phyloP scores from a whole-genome alignment of 1,284 basidiomycete species.

The Rhodotorula glutinis region DNA sequence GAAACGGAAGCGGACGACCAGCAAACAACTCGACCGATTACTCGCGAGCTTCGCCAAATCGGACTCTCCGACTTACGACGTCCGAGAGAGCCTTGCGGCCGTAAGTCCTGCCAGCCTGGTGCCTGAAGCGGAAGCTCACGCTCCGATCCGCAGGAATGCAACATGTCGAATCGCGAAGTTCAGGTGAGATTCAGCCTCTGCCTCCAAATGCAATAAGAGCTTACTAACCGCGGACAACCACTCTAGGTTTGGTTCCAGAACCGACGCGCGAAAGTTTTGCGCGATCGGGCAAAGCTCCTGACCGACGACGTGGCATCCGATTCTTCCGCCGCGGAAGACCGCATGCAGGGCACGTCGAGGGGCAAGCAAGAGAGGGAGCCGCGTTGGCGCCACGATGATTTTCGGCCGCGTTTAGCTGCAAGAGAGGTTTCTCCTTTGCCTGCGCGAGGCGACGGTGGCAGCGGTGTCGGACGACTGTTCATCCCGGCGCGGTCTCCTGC shows the following conservation, averaged over 20 bases:
- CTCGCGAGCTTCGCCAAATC: slow-evolving; percentile 39
- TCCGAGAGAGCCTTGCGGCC: slow-evolving; percentile 37
- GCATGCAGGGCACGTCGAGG: too few species aligned
- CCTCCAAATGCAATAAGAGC: too few species aligned
- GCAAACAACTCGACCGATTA: slow-evolving; percentile 39
- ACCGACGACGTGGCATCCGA: background rate
- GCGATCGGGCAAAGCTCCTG: slow-evolving; percentile 12
- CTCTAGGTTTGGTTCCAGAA: slow-evolving; percentile 46
- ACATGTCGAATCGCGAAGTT: slow-evolving; percentile 45
- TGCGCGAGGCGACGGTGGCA: too few species aligned
- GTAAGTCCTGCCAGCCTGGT: background rate
- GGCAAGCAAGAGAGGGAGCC: too few species aligned
- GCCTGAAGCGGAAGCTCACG: fast-evolving
- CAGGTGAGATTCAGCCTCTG: slow-evolving; percentile 14
- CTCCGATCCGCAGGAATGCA: slow-evolving; percentile 7
- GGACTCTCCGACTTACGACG: slow-evolving; percentile 42
- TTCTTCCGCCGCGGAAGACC: too few species aligned
- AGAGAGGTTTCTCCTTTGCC: too few species aligned
- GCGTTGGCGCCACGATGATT: too few species aligned
- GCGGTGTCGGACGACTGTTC: too few species aligned
- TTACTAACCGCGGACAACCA: background rate
- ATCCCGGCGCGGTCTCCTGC: too few species aligned
- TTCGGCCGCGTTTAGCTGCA: too few species aligned
- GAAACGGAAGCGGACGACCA: slow-evolving; percentile 44
- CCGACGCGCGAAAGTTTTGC: slow-evolving; percentile 42